Conservation (phyloP, 768 basidiomycete genomes). For the Suillus sp. region DNA sequence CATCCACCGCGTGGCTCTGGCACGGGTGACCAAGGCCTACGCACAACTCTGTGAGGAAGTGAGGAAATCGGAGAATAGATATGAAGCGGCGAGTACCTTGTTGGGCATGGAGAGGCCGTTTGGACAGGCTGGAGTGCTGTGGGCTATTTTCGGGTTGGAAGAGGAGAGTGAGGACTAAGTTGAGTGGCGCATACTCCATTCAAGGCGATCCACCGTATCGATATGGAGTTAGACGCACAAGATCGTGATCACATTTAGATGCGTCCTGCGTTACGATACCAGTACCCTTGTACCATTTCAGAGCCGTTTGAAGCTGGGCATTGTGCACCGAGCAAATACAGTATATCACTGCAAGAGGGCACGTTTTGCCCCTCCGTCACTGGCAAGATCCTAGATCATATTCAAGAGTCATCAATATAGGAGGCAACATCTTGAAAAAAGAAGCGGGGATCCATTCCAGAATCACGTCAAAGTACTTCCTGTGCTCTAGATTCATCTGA, state of each 20-base stretch:
- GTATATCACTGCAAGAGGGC: not conserved
- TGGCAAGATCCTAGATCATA: not conserved
- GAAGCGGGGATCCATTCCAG: not conserved
- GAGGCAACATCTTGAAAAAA: not conserved
- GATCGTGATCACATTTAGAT: not conserved
- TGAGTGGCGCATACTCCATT: not conserved
- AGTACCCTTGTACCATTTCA: not conserved
- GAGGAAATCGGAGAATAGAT: slow-evolving; percentile 71
- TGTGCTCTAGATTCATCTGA: not conserved
- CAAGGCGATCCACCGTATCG: not conserved
- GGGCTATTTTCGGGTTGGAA: slow-evolving; percentile 78
- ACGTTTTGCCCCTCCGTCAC: not conserved
- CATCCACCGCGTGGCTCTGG: slow-evolving; percentile 78
- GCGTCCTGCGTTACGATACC: not conserved
- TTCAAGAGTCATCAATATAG: not conserved
- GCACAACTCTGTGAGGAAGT: slow-evolving; percentile 75
- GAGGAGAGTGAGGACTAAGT: slow-evolving; percentile 32
- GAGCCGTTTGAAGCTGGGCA: not conserved
- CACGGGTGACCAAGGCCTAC: slow-evolving; percentile 71
- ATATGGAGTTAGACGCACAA: not conserved
- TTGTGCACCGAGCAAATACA: not conserved
- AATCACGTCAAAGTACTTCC: not conserved
- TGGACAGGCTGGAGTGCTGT: slow-evolving; percentile 71
- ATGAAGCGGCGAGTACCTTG: slow-evolving; percentile 89
- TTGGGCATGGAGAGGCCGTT: slow-evolving; percentile 84